Evolutionary conservation across 2,329 filamentous ascomycete genomes (phyloP).

Genomic region (Apiospora pterosperma): DNA sequence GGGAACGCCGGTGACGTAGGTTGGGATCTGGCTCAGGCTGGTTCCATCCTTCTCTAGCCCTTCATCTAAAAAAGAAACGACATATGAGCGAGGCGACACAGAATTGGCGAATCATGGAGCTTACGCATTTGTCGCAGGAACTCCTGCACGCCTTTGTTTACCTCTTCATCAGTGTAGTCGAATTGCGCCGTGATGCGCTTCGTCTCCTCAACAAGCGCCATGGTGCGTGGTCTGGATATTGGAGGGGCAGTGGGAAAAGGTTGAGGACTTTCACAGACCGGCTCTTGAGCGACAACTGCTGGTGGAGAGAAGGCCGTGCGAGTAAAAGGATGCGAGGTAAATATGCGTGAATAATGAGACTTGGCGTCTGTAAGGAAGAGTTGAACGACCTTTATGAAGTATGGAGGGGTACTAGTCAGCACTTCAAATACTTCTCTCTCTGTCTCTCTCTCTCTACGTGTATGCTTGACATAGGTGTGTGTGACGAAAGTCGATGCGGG

Average conservation of each 20-base stretch:
- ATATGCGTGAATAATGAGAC: conserved; percentile 36
- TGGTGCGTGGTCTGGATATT: conserved; percentile 53
- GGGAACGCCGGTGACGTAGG: conserved; percentile 91
- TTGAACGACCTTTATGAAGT: conserved; percentile 44
- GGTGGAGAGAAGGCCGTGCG: conserved; percentile 38
- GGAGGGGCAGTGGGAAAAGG: conserved; percentile 53
- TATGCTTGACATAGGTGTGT: neutral
- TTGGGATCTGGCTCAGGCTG: conserved; percentile 91
- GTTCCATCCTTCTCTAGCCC: conserved; percentile 75
- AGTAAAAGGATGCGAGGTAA: conserved; percentile 30
- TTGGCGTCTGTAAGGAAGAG: conserved; percentile 49
- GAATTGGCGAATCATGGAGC: conserved; percentile 14
- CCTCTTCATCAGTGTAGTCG: conserved; percentile 73
- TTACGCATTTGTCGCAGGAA: conserved; percentile 82
- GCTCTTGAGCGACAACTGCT: conserved; percentile 37
- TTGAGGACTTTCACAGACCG: conserved; percentile 51
- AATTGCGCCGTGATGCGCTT: conserved; percentile 80
- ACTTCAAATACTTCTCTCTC: neutral
- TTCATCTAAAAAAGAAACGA: conserved; percentile 55
- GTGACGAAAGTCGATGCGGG: conserved; percentile 21
- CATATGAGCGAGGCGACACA: neutral
- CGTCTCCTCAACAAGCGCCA: conserved; percentile 67
- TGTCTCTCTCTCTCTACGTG: no score
- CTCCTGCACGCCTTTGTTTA: conserved; percentile 78
- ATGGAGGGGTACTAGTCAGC: conserved; percentile 12